A percentile compares a stretch with the other conserved stretches of the same genome.
Conservation (phyloP, 2,329 filamentous ascomycete genomes). For the Paecilomyces variotii region DNA sequence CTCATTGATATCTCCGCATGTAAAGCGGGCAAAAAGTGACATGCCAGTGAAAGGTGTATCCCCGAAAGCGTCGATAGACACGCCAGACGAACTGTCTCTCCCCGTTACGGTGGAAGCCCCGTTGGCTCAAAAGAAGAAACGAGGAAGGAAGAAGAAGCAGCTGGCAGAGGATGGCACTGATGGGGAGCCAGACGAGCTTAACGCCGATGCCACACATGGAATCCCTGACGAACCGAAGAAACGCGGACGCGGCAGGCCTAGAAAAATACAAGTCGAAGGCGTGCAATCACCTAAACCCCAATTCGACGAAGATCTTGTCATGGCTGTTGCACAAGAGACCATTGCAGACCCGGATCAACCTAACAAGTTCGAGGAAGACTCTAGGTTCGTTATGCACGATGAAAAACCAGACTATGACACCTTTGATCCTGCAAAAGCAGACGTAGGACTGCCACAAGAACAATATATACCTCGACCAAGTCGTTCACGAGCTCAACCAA, state of each 20-base stretch:
- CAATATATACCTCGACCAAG: conserved; percentile 1
- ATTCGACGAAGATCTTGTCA: background rate
- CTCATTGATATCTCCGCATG: conserved; percentile 20
- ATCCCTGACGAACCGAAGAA: background rate
- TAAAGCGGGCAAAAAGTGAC: conserved; percentile 17
- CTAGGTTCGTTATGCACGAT: background rate
- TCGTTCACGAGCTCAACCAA: background rate
- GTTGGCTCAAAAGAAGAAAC: conserved; percentile 16
- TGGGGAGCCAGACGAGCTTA: background rate
- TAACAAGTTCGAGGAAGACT: background rate
- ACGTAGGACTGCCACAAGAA: background rate
- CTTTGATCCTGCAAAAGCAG: background rate
- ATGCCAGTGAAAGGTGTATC: conserved; percentile 4
- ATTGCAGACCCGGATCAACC: background rate
- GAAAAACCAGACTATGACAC: background rate
- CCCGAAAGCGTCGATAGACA: conserved; percentile 13
- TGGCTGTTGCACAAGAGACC: background rate
- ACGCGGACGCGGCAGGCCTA: background rate
- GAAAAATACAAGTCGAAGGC: background rate
- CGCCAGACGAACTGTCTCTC: conserved; percentile 21
- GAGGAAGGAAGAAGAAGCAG: conserved; percentile 24
- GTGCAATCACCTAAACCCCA: background rate
- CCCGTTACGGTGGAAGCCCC: conserved; percentile 16
- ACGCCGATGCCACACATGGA: background rate
- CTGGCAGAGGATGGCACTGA: background rate